Percentiles rank a stretch among this genome's conserved stretches.
phyloP scores from a whole-genome alignment of 1,284 basidiomycete species.

The Ustilago tritici region DNA sequence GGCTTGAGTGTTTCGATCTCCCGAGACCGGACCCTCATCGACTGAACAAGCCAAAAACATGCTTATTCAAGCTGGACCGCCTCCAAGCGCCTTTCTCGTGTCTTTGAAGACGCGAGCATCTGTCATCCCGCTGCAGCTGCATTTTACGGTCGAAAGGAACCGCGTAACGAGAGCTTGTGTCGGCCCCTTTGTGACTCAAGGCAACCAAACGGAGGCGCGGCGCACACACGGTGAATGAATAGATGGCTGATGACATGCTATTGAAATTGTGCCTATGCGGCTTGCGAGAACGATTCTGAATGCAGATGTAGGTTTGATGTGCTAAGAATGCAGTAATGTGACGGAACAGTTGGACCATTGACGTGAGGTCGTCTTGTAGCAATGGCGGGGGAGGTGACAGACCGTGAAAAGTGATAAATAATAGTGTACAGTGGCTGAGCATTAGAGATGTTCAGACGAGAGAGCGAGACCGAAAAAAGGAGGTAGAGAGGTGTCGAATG shows the following conservation, averaged over 20 bases:
- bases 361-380: constrained; percentile 13
- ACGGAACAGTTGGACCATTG: constrained; percentile 17
- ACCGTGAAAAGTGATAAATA: not conserved
- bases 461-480: not conserved
- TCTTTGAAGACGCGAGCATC: not conserved
- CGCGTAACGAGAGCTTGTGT: no score
- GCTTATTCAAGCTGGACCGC: not conserved
- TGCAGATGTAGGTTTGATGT: constrained; percentile 22
- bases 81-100: not conserved
- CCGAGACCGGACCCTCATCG: not conserved
- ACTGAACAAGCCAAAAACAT: not conserved
- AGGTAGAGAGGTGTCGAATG: constrained; percentile 4
- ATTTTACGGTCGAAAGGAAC: no score
- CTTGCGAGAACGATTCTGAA: constrained; percentile 31
- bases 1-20: not conserved
- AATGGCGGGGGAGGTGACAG: not conserved
- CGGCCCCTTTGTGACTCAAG: no score
- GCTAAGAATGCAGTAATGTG: constrained; percentile 18
- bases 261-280: constrained; percentile 21
- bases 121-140: not conserved
- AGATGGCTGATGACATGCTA: not conserved
- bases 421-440: constrained; percentile 30
- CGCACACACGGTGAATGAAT: not conserved
- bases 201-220: not conserved
- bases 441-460: not conserved